phyloP scores from a whole-genome alignment of 257 asterid species.

The Plantago ovata region DNA sequence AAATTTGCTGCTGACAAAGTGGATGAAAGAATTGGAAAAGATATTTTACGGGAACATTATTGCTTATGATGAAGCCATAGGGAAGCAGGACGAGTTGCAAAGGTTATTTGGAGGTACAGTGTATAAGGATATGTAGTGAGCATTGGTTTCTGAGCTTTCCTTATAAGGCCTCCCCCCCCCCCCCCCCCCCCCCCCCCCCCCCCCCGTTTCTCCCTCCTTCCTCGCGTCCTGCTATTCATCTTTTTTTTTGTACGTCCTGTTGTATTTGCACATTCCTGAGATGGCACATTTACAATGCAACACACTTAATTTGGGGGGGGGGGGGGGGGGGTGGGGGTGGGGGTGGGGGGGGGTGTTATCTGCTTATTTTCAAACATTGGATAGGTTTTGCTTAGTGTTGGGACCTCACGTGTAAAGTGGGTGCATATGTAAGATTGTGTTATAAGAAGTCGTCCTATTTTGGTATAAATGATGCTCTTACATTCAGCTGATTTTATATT shows the following conservation, averaged over 20 bases:
- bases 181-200: too few species aligned
- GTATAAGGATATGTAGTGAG: constrained; percentile 15
- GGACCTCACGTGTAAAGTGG: not conserved
- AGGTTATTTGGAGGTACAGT: constrained; percentile 84
- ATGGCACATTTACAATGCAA: too few species aligned
- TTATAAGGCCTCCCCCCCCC: too few species aligned
- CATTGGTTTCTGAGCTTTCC: constrained; percentile 16
- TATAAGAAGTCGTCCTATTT: not conserved
- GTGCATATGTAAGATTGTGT: not conserved
- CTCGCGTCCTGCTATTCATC: too few species aligned
- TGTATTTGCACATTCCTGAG: too few species aligned
- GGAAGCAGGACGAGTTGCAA: constrained; percentile 79
- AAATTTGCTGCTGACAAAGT: constrained; percentile 67
- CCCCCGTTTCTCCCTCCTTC: too few species aligned
- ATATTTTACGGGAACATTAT: constrained; percentile 90
- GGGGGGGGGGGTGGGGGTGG: too few species aligned
- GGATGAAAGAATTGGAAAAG: constrained; percentile 96
- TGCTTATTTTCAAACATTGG: too few species aligned
- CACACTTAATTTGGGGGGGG: too few species aligned
- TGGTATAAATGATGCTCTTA: constrained; percentile 15
- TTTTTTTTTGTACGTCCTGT: too few species aligned
- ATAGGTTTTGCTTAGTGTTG: too few species aligned
- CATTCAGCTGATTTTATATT: constrained; percentile 14
- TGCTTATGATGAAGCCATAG: constrained; percentile 87
- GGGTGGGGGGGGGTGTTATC: too few species aligned